phyloP scores from a whole-genome alignment of 1,284 basidiomycete species.

The Volvariella surrecta region DNA sequence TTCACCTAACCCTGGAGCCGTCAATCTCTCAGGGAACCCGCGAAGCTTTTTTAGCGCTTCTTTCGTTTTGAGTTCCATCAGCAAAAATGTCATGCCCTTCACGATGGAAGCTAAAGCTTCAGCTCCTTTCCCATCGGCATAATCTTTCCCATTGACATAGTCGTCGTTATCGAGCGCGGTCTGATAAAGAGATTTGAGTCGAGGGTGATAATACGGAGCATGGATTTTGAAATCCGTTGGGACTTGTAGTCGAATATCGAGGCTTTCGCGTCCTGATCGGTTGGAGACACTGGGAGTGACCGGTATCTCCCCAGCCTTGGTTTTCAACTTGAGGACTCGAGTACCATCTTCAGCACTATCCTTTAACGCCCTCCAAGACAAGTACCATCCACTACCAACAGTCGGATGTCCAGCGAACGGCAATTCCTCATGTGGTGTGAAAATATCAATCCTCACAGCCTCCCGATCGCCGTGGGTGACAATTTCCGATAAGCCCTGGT shows the following conservation, averaged over 20 bases:
- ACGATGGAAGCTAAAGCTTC: slow-evolving; percentile 34
- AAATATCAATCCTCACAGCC: slow-evolving; percentile 29
- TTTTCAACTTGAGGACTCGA: slow-evolving; percentile 16
- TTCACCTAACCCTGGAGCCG: slow-evolving; percentile 22
- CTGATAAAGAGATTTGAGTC: slow-evolving; percentile 20
- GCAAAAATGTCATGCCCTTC: slow-evolving; percentile 36
- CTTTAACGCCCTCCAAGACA: slow-evolving; percentile 15
- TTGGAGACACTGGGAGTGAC: slow-evolving; percentile 12
- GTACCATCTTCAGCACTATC: too few species aligned
- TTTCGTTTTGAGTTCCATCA: slow-evolving; percentile 27
- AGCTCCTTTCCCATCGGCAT: slow-evolving; percentile 8
- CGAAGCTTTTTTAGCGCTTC: slow-evolving; percentile 25
- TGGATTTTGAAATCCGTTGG: slow-evolving; percentile 34
- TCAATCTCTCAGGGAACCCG: slow-evolving; percentile 16
- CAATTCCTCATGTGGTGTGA: slow-evolving; percentile 28
- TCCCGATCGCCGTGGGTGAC: background rate
- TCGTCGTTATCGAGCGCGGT: slow-evolving; percentile 18
- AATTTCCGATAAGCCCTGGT: slow-evolving; percentile 15
- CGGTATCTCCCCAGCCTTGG: slow-evolving; percentile 32
- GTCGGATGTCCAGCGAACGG: slow-evolving; percentile 40
- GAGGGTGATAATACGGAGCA: slow-evolving; percentile 14
- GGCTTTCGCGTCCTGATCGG: too few species aligned
- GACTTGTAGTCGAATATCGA: slow-evolving; percentile 24
- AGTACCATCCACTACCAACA: slow-evolving; percentile 30
- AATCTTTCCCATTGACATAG: slow-evolving; percentile 24